These are phyloP conservation scores for Ophiostoma ulmi DNA, from an alignment of 2,329 filamentous ascomycete species.

Conservation along the genomic window DNA sequence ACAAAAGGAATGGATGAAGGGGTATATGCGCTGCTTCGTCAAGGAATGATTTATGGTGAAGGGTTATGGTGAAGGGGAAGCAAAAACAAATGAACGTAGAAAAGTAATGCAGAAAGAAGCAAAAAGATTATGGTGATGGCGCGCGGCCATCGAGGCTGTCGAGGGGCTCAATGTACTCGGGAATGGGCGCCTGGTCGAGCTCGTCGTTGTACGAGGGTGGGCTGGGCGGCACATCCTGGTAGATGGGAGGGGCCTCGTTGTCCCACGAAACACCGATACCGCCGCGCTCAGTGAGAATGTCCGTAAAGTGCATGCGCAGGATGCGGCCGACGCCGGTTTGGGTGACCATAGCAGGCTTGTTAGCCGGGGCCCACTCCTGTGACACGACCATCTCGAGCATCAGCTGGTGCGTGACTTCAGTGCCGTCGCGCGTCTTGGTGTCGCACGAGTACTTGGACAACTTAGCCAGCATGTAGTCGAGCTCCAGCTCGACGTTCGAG, in stretches of 20 bases:
- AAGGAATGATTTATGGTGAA: neutral
- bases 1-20: constrained; percentile 3
- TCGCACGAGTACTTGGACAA: constrained; percentile 68
- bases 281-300: constrained; percentile 73
- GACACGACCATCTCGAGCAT: constrained; percentile 91
- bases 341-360: constrained; percentile 62
- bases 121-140: constrained; percentile 3
- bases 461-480: constrained; percentile 64
- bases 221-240: constrained; percentile 84
- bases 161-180: constrained; percentile 39
- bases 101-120: neutral
- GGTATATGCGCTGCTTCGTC: constrained; percentile 13
- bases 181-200: constrained; percentile 31
- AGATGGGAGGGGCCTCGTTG: constrained; percentile 88
- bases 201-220: constrained; percentile 63
- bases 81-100: neutral
- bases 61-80: neutral
- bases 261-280: constrained; percentile 95
- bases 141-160: constrained; percentile 28
- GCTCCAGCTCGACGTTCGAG: constrained; percentile 68
- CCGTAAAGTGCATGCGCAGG: constrained; percentile 83
- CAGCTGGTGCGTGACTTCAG: constrained; percentile 76
- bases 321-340: constrained; percentile 88
- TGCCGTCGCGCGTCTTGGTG: constrained; percentile 66
- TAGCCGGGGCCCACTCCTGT: constrained; percentile 76